Conservation (phyloP, 495 filamentous ascomycete genomes). For the Aspergillus baeticus region DNA sequence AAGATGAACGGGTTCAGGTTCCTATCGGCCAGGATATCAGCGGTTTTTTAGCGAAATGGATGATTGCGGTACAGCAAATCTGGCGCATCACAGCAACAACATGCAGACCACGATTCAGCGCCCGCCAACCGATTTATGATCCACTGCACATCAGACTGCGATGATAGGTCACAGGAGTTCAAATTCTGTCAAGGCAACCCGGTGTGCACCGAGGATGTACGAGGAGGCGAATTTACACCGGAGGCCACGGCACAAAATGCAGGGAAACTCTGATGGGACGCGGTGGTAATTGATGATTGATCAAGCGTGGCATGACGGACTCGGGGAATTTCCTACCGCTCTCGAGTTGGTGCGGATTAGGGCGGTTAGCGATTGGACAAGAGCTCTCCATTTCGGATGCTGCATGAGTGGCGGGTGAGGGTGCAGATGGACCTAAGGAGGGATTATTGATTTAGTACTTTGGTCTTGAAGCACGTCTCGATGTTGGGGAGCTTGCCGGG, state of each 20-base stretch:
- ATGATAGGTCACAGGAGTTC: slow-evolving; percentile 17
- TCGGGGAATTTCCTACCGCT: slow-evolving; percentile 10
- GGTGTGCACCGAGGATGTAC: slow-evolving; percentile 15
- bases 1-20: background rate
- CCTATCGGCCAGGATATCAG: background rate
- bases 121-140: slow-evolving; percentile 9
- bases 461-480: background rate
- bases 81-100: background rate
- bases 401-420: slow-evolving; percentile 7
- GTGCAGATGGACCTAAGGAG: slow-evolving; percentile 9
- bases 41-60: background rate
- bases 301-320: slow-evolving; percentile 14
- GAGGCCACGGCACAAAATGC: slow-evolving; percentile 13
- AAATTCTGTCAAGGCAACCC: slow-evolving; percentile 16
- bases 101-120: slow-evolving; percentile 4
- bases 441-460: background rate
- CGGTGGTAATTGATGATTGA: background rate
- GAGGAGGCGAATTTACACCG: slow-evolving; percentile 8
- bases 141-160: background rate
- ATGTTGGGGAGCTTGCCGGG: background rate
- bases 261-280: slow-evolving; percentile 9
- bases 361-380: slow-evolving; percentile 27
- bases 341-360: slow-evolving; percentile 15
- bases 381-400: slow-evolving; percentile 15
- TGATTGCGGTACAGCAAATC: slow-evolving; percentile 6